Evolutionary conservation across 495 filamentous ascomycete genomes (phyloP).

Genomic region (Penicillium fimorum): DNA sequence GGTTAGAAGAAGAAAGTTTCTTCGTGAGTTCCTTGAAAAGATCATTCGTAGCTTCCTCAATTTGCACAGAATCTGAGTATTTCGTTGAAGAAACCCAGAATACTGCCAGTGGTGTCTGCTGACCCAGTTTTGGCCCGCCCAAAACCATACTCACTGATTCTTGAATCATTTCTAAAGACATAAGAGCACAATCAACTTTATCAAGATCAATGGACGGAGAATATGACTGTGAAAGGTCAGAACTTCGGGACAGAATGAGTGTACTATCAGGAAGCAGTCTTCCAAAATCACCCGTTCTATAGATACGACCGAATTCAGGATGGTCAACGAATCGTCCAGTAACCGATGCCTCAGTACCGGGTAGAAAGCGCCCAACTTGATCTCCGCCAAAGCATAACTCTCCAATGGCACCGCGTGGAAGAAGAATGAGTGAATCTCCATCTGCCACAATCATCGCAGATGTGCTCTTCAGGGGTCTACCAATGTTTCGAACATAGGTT

Average conservation of each 20-base stretch:
- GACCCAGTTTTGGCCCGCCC: slow-evolving; percentile 14
- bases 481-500: slow-evolving; percentile 58
- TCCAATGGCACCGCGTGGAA: slow-evolving; percentile 68
- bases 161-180: slow-evolving; percentile 39
- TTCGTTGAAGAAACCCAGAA: slow-evolving; percentile 53
- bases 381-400: slow-evolving; percentile 84
- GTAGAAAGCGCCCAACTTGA: slow-evolving; percentile 54
- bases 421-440: slow-evolving; percentile 34
- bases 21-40: slow-evolving; percentile 43
- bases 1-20: slow-evolving; percentile 62
- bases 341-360: slow-evolving; percentile 52
- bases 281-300: slow-evolving; percentile 70
- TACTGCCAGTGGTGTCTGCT: slow-evolving; percentile 49
- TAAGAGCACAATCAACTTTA: slow-evolving; percentile 61
- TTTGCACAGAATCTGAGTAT: slow-evolving; percentile 3
- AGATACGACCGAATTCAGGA: slow-evolving; percentile 62
- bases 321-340: slow-evolving; percentile 62
- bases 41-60: slow-evolving; percentile 23
- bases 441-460: slow-evolving; percentile 63
- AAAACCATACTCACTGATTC: slow-evolving; percentile 58
- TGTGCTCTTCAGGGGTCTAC: slow-evolving; percentile 64
- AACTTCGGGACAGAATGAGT: slow-evolving; percentile 57
- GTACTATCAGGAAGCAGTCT: slow-evolving; percentile 68
- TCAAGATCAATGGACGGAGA: slow-evolving; percentile 64
- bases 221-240: slow-evolving; percentile 67